Percentiles rank a stretch among this genome's conserved stretches.
phyloP scores from a whole-genome alignment of 78 protist genomes.

The Chrysochromulina parva region DNA sequence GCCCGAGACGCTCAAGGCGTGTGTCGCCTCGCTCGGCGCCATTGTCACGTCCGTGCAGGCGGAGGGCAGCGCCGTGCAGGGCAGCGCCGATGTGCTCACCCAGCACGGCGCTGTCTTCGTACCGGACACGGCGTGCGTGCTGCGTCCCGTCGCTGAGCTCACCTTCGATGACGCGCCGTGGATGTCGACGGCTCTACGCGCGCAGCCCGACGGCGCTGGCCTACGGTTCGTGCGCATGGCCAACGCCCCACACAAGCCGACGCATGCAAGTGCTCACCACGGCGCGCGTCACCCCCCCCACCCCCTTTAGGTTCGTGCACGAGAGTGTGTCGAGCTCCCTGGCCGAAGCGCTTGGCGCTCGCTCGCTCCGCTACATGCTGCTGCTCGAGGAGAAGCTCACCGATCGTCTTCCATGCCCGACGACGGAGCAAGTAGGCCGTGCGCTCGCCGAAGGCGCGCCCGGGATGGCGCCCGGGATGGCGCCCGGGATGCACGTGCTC shows the following conservation, averaged over 20 bases:
- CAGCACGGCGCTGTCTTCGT: background rate
- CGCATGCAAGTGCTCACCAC: too few species aligned
- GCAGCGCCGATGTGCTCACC: background rate
- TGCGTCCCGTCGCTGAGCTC: slow-evolving; percentile 1
- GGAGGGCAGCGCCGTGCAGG: background rate
- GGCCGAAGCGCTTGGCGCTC: slow-evolving; percentile 23
- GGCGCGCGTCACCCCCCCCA: too few species aligned
- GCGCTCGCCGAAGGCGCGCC: background rate
- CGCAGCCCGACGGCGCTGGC: background rate
- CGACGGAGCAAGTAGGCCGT: background rate
- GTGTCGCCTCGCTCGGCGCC: background rate
- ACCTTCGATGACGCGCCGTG: slow-evolving; percentile 39
- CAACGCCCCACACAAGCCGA: too few species aligned
- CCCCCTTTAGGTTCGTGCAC: background rate
- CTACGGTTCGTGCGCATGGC: background rate
- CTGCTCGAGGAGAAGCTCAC: background rate
- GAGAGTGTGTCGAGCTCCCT: background rate
- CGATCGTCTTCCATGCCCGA: background rate
- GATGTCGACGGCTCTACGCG: background rate
- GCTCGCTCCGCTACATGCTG: slow-evolving; percentile 5
- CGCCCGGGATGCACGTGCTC: background rate
- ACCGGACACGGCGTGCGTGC: background rate
- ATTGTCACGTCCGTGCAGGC: background rate
- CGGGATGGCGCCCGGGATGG: background rate
- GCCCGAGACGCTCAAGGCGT: background rate